A percentile compares a stretch with the other conserved stretches of the same genome.
phyloP scores from a whole-genome alignment of 768 basidiomycete genomes.

The Rubroboletus satanas region DNA sequence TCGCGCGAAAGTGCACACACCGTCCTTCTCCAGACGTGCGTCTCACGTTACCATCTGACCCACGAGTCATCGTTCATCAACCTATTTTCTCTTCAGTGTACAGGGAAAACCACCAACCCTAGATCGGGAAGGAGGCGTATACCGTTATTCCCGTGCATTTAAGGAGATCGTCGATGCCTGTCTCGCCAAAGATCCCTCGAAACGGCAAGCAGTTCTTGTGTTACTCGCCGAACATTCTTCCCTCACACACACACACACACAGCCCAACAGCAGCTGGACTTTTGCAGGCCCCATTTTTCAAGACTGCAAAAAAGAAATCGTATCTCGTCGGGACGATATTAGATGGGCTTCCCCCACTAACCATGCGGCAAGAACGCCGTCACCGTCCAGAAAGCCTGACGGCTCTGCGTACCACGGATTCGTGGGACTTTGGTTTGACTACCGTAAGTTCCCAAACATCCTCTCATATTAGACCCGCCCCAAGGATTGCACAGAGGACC shows the following conservation, averaged over 20 bases:
- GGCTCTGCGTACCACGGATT: conserved; percentile 56
- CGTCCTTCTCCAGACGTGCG: conserved; percentile 72
- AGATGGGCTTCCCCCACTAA: conserved; percentile 68
- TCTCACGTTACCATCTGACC: conserved; percentile 6
- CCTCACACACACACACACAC: not conserved
- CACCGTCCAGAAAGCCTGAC: conserved; percentile 38
- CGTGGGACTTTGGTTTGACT: conserved; percentile 70
- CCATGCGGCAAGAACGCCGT: conserved; percentile 66
- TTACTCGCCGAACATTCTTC: not conserved
- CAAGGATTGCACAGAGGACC: conserved; percentile 4
- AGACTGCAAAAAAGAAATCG: conserved; percentile 68
- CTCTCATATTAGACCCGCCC: conserved; percentile 4
- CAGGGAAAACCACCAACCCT: conserved; percentile 76
- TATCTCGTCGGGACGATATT: conserved; percentile 78
- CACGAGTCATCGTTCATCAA: not conserved
- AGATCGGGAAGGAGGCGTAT: conserved; percentile 63
- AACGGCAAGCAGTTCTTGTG: conserved; percentile 44
- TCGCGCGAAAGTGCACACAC: conserved; percentile 69
- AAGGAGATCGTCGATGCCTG: conserved; percentile 82
- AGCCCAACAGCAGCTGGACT: conserved; percentile 78
- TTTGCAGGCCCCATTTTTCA: conserved; percentile 79
- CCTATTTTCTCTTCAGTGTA: conserved; percentile 42
- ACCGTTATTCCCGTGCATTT: conserved; percentile 77
- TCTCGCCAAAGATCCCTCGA: conserved; percentile 77
- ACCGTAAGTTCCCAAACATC: conserved; percentile 38